Conservation (phyloP, 2,329 filamentous ascomycete species). For the Leptographium lundbergii region DNA sequence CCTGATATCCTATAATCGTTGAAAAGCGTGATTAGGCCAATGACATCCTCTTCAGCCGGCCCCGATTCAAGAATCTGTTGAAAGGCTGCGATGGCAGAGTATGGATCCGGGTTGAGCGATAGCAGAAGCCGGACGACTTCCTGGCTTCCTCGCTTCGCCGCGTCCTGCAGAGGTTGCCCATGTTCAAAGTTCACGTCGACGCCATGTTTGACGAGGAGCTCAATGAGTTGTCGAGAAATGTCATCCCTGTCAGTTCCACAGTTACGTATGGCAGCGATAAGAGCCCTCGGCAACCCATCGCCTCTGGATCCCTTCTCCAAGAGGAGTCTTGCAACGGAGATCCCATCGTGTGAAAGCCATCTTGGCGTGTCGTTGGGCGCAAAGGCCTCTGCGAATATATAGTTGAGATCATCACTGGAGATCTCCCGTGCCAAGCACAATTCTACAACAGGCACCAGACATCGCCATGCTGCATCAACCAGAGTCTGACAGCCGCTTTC, state of each 20-base stretch:
- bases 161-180: slow-evolving; percentile 40
- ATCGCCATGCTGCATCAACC: slow-evolving; percentile 31
- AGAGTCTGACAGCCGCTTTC: slow-evolving; percentile 39
- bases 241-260: slow-evolving; percentile 24
- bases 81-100: slow-evolving; percentile 39
- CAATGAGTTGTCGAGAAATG: slow-evolving; percentile 33
- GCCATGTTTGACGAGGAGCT: slow-evolving; percentile 25
- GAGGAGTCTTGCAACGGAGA: slow-evolving; percentile 33
- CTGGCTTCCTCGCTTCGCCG: slow-evolving; percentile 37
- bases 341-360: slow-evolving; percentile 35
- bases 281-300: slow-evolving; percentile 29
- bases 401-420: slow-evolving; percentile 28
- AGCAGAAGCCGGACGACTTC: slow-evolving; percentile 38
- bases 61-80: slow-evolving; percentile 41
- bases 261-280: slow-evolving; percentile 32
- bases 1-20: slow-evolving; percentile 29
- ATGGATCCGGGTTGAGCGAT: slow-evolving; percentile 32
- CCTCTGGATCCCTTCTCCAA: slow-evolving; percentile 36
- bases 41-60: slow-evolving; percentile 33
- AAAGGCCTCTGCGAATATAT: slow-evolving; percentile 33
- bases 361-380: slow-evolving; percentile 23
- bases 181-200: slow-evolving; percentile 36
- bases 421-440: slow-evolving; percentile 29
- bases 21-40: slow-evolving; percentile 39
- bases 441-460: slow-evolving; percentile 25